Base-by-base conservation (phyloP, 305 asterid genomes). In the Fraxinus paxiana region DNA sequence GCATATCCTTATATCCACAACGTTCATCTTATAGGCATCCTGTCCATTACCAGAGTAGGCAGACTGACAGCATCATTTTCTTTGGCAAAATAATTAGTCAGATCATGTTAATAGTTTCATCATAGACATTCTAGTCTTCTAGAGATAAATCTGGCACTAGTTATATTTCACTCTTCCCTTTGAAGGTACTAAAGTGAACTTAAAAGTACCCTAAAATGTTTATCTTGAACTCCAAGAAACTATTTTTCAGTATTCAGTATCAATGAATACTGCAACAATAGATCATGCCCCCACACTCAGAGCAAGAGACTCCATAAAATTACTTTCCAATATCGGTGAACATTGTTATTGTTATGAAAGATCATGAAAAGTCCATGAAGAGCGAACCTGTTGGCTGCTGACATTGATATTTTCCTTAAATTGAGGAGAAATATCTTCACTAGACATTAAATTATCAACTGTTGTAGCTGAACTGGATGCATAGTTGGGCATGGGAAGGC, bases 351-450 rank as follows among this genome's bases (percentile, higher is more conserved):
- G 33, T 71, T 34, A 34, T 7, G 85, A 75, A 12, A 34, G 59
- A 59, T 5, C 10, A 73, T 51, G 59, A 12, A 78, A 67, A 17
- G 33, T 76, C 35, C 4, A 81, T 5, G 59, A 72, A 72, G 38
- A 69, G 83, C 89, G 76, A 85, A 95, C 98, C 97, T 95, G 98
- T 82, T 91, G 97, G 72, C 93, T 93, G 82, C 87, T 86, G 77
- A 81, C 85, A 80, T 90, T 92, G 85, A 83, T 81, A 80, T 89
- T 95, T 61, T 93, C 98, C 89, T 95, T 94, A 61, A 82, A 87
- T 77, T 89, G 97, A 78, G 92, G 82, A 76, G 89, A 85, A 77
- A 88, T 82, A 85, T 95, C 98, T 82, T 93, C 98, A 78, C 81
- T 93, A 43, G 97, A 84, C 17, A 92, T 83, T 43, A 95, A 87